Base-by-base conservation (phyloP, 176 grass and related monocot genomes). In the Carex parvula region DNA sequence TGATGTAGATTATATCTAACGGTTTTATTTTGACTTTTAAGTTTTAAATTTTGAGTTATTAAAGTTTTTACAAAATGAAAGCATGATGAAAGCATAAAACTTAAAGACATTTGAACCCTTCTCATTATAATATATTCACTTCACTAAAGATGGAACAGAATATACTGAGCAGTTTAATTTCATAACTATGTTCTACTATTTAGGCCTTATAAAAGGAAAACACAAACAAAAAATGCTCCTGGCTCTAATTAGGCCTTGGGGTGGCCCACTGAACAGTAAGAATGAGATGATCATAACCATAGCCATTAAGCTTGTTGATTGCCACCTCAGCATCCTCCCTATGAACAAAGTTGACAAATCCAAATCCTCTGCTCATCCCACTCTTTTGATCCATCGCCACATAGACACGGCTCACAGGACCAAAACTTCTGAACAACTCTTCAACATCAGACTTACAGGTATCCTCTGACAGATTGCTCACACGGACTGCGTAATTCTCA, bases 401-500 rank as follows among this genome's bases (percentile, higher is more conserved):
- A 72, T 88, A 88, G 21, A 88, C 86, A 29, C 86, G 86, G 80
- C 73, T 88, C n/a, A 88, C 86, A 1, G 86, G 79, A 48, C 89
- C 89, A 52, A 91, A 88, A 17, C 77, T 77, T 13, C 78, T 70
- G 85, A 91, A 91, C 22, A 91, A 67, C 39, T 91, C 86, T 16
- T 86, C 54, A 26, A 91, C 79, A 61, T 91, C 83, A 39, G 86
- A 78, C 63, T 91, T 86, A 54, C 89, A 77, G n/a, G 89, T 91
- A 74, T 91, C 89, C 82, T 91, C 86, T 3, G 89, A 91, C 13
- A 91, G 83, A 79, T 91, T 91, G 83, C 82, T 91, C 15, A 91
- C 89, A 26, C 86, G 82, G 10, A 87, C 86, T 0, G 89, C 86
- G 83, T 87, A 4, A 3, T 4, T 85, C 66, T 91, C 89, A 32